Conservation (phyloP, 495 filamentous ascomycete genomes). For the Sordaria brevicollis region DNA sequence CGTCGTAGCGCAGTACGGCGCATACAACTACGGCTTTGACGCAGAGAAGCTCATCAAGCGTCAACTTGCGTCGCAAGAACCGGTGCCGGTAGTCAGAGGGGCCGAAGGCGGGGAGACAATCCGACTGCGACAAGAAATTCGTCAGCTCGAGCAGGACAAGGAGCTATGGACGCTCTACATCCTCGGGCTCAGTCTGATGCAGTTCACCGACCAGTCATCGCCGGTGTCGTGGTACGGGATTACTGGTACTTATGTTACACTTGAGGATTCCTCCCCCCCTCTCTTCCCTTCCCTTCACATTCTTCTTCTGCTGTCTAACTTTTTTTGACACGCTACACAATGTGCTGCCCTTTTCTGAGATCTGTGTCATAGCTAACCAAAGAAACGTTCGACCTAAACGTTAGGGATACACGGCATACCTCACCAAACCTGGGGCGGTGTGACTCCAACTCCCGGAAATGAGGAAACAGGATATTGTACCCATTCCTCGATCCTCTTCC, state of each 20-base stretch:
- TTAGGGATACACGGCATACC: conserved; percentile 62
- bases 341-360: neutral
- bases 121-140: conserved; percentile 36
- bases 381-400: neutral
- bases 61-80: conserved; percentile 5
- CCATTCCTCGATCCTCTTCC: conserved; percentile 55
- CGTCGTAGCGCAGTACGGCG: conserved; percentile 8
- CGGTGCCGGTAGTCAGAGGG: conserved; percentile 9
- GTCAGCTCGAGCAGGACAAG: conserved; percentile 43
- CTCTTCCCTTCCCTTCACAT: no score
- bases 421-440: conserved; percentile 45
- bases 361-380: neutral
- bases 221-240: conserved; percentile 53
- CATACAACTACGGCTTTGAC: conserved; percentile 35
- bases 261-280: conserved; percentile 2
- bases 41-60: conserved; percentile 14
- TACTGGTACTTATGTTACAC: conserved; percentile 14
- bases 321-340: neutral
- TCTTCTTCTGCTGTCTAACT: conserved; percentile 2
- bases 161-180: conserved; percentile 52
- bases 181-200: conserved; percentile 43
- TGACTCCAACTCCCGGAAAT: conserved; percentile 35
- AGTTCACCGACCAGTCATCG: conserved; percentile 40
- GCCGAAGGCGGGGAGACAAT: conserved; percentile 7
- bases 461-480: conserved; percentile 51